Percentiles rank a stretch among this genome's conserved stretches.
These are phyloP conservation scores for Populus trichocarpa DNA, from an alignment of 441 rosid species.

Conservation along the genomic window DNA sequence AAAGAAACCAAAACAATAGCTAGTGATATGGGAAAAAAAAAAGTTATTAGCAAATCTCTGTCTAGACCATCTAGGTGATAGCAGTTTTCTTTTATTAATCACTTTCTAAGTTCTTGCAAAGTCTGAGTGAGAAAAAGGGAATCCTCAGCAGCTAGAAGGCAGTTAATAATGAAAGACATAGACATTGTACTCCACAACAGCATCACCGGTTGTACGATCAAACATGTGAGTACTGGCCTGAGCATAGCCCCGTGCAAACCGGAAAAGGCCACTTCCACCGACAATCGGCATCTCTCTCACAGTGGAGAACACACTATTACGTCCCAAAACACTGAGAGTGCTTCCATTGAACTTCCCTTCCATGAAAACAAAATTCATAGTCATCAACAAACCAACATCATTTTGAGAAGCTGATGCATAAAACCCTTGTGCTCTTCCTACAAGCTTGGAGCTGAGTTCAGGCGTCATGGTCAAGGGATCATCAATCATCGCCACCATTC, in stretches of 20 bases:
- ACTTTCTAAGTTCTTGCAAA: neutral
- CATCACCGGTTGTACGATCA: conserved; percentile 39
- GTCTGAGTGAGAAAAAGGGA: neutral
- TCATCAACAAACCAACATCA: conserved; percentile 45
- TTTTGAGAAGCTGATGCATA: conserved; percentile 43
- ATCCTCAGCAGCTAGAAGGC: neutral
- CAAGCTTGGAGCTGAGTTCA: conserved; percentile 35
- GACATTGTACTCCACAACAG: conserved; percentile 58
- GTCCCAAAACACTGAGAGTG: conserved; percentile 50
- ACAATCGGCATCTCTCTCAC: conserved; percentile 66
- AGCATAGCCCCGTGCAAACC: conserved; percentile 68
- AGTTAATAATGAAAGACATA: conserved; percentile 58
- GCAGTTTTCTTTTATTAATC: neutral
- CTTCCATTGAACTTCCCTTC: conserved; percentile 69
- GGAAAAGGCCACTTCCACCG: conserved; percentile 66
- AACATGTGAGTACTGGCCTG: conserved; percentile 43
- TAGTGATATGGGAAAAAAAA: neutral
- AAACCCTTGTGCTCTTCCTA: conserved; percentile 71
- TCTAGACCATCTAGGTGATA: neutral
- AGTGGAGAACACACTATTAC: conserved; percentile 32
- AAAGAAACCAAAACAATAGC: neutral
- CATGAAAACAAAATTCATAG: conserved; percentile 48
- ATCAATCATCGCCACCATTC: conserved; percentile 44
- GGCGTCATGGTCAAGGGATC: conserved; percentile 52
- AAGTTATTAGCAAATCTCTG: neutral